Conservation (phyloP, 306 rosid genomes). For the Crotalaria pallida region DNA sequence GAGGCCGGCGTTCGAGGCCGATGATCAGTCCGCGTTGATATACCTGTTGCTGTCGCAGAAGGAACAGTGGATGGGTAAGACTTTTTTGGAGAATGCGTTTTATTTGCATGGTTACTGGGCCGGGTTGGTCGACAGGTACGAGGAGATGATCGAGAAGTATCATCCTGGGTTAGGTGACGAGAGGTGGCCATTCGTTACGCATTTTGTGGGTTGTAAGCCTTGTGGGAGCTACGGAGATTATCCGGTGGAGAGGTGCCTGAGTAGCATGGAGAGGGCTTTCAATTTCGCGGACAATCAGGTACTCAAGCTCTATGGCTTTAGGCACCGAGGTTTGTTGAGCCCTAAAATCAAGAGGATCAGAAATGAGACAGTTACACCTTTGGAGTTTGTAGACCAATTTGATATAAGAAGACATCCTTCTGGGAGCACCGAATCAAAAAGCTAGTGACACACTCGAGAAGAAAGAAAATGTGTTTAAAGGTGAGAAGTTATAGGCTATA, state of each 20-base stretch:
- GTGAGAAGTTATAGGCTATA: constrained; percentile 33
- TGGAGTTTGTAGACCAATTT: constrained; percentile 48
- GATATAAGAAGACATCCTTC: constrained; percentile 48
- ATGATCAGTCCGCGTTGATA: constrained; percentile 94
- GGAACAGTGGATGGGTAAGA: constrained; percentile 88
- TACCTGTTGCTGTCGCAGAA: constrained; percentile 78
- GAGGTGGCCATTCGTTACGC: constrained; percentile 99
- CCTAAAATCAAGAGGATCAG: constrained; percentile 93
- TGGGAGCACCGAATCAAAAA: constrained; percentile 27
- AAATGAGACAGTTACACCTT: constrained; percentile 58
- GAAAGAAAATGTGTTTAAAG: constrained; percentile 3
- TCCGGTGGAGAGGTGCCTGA: constrained; percentile 84
- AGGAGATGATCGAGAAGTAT: constrained; percentile 97
- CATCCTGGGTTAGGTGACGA: constrained; percentile 95
- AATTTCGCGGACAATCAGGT: constrained; percentile 97
- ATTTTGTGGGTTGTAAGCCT: constrained; percentile 97
- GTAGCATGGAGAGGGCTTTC: constrained; percentile 97
- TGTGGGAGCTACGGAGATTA: constrained; percentile 99
- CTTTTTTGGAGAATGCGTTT: constrained; percentile 84
- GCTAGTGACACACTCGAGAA: constrained; percentile 34
- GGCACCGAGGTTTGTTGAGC: constrained; percentile 86
- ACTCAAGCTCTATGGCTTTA: constrained; percentile 80
- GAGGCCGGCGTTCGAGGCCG: constrained; percentile 93
- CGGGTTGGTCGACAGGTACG: constrained; percentile 94
- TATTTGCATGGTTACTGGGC: constrained; percentile 99